Percentiles rank a stretch among this genome's conserved stretches.
These are phyloP conservation scores for Prunus mongolica DNA, from an alignment of 306 rosid genomes.

Conservation along the genomic window DNA sequence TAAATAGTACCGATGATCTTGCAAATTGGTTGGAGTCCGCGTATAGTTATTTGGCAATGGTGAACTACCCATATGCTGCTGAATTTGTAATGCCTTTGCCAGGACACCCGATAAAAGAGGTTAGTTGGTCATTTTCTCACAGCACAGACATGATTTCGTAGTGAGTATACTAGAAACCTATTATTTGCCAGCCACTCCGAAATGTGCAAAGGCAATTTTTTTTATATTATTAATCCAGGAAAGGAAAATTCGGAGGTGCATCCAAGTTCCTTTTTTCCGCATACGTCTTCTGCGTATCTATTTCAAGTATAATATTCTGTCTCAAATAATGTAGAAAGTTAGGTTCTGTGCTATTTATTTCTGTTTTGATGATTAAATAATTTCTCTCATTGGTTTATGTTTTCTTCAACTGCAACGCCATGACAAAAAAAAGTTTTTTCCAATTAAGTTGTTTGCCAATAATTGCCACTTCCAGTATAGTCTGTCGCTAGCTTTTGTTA, in stretches of 20 bases:
- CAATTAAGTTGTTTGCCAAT: neutral
- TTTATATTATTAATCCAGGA: neutral
- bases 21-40: slow-evolving; percentile 68
- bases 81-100: slow-evolving; percentile 78
- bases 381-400: neutral
- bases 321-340: neutral
- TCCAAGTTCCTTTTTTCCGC: neutral
- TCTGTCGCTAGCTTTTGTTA: neutral
- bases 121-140: slow-evolving; percentile 32
- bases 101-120: slow-evolving; percentile 74
- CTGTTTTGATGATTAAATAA: neutral
- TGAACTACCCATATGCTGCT: slow-evolving; percentile 70
- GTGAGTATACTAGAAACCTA: neutral
- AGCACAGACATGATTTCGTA: neutral
- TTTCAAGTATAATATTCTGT: neutral
- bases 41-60: slow-evolving; percentile 86
- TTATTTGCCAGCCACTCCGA: neutral
- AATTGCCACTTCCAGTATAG: neutral
- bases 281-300: neutral
- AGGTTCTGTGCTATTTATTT: neutral
- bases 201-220: neutral
- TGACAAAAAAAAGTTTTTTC: neutral
- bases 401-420: neutral
- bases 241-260: neutral
- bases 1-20: slow-evolving; percentile 47